A percentile compares a stretch with the other conserved stretches of the same genome.
phyloP scores from a whole-genome alignment of 805 yeast genomes.

The Candida germanica region DNA sequence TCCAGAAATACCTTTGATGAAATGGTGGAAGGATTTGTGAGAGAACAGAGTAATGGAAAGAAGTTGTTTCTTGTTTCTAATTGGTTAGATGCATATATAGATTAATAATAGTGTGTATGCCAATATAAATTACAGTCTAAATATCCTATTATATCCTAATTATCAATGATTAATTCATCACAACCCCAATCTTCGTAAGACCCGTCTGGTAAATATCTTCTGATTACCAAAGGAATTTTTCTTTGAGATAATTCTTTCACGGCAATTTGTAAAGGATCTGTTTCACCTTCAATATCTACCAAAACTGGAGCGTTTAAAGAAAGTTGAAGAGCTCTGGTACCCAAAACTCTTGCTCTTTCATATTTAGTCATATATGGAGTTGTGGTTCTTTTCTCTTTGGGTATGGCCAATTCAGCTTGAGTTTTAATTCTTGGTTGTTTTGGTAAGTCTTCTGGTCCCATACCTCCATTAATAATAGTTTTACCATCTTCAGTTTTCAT shows the following conservation, averaged over 20 bases:
- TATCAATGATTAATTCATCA: constrained; percentile 92
- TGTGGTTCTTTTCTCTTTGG: constrained; percentile 84
- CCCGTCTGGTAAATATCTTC: constrained; percentile 97
- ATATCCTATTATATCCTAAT: constrained; percentile 35
- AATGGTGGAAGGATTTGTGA: constrained; percentile 54
- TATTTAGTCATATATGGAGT: constrained; percentile 99
- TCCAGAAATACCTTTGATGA: constrained; percentile 44
- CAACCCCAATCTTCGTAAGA: constrained; percentile 98
- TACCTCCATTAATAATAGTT: constrained; percentile 67
- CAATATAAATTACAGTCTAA: no score
- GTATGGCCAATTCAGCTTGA: constrained; percentile 77
- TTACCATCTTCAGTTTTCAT: constrained; percentile 67
- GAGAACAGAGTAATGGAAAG: constrained; percentile 55
- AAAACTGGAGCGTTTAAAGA: constrained; percentile 98
- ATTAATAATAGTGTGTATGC: no score
- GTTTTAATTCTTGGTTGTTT: constrained; percentile 53
- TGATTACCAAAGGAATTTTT: constrained; percentile 90
- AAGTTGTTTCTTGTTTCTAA: constrained; percentile 57
- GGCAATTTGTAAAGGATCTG: constrained; percentile 97
- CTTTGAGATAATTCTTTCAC: constrained; percentile 94
- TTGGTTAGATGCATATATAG: constrained; percentile 55
- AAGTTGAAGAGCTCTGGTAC: constrained; percentile 95
- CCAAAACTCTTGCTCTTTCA: constrained; percentile 95
- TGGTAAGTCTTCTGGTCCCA: constrained; percentile 61
- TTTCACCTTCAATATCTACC: constrained; percentile 98